Evolutionary conservation across 352 stramenopile genomes (phyloP).

Genomic region (Pythium pyrilobum): DNA sequence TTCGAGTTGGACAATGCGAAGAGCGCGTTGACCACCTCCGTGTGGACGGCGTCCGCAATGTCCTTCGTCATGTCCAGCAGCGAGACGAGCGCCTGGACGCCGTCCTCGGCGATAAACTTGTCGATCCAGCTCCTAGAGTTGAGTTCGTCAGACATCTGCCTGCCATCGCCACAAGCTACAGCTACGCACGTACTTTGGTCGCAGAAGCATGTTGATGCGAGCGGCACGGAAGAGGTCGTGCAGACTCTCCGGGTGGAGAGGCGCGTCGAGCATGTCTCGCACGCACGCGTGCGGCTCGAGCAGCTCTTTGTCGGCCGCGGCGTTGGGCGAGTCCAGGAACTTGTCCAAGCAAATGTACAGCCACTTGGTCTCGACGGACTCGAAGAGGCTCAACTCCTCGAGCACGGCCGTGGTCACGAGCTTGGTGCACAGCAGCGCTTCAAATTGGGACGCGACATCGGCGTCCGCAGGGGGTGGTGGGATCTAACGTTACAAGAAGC

Average conservation of each 20-base stretch:
- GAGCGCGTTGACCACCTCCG: conserved; percentile 43
- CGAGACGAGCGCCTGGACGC: conserved; percentile 31
- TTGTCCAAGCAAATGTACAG: conserved; percentile 65
- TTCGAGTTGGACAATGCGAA: conserved; percentile 38
- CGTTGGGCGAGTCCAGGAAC: conserved; percentile 23
- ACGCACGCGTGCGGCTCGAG: conserved; percentile 49
- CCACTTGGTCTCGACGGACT: conserved; percentile 61
- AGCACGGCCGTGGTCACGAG: conserved; percentile 21
- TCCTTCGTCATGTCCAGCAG: conserved; percentile 28
- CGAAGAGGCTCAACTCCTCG: conserved; percentile 36
- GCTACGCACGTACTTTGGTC: conserved; percentile 28
- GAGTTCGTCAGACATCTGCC: not conserved
- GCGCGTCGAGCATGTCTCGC: conserved; percentile 32
- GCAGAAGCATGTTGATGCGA: conserved; percentile 56
- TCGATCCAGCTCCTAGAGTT: conserved; percentile 50
- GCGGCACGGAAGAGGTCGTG: conserved; percentile 55
- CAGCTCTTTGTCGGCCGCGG: conserved; percentile 31
- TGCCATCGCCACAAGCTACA: not conserved
- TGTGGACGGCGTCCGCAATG: conserved; percentile 18
- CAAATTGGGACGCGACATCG: conserved; percentile 40
- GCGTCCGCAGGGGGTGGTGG: conserved; percentile 30
- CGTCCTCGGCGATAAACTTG: conserved; percentile 41
- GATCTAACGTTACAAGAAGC: conserved; percentile 27
- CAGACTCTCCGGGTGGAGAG: conserved; percentile 26
- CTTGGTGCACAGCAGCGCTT: conserved; percentile 34